Evolutionary conservation across 441 rosid genomes (phyloP), one percentile per base, ranked within the genome.

Genomic region (Manihot esculenta): DNA sequence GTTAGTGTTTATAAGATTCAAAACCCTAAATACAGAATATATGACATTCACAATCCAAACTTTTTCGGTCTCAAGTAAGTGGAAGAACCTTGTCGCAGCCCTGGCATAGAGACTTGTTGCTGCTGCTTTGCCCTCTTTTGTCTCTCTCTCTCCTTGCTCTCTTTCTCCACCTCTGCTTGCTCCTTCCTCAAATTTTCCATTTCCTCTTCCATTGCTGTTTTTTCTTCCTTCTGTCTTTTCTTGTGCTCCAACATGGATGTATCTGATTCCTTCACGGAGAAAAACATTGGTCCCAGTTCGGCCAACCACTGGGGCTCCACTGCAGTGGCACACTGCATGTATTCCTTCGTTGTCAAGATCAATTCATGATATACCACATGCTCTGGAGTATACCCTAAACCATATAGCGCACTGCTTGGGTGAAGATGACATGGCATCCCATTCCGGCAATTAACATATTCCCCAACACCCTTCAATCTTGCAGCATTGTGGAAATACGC

Each of bases 391-490:
- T 88, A 86, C 20, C 98, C 98, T 72, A 91, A 78, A 44, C 97
- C 98, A 35, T 83, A 93, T 17, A 95, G 86, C 2, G 99, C 98
- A 66, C 99, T 95, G 81, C 93, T 93, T 3, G 98, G 98, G 64
- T 91, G 99, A 72, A 95, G 79, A 80, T 95, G 97, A 78, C 99
- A 93, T 0, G 99, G 97, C 96, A 88, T 95, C 48, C 98, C 99
- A 0, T 74, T 85, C 80, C 98, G 79, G 69, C 88, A 82, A 77
- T 91, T 93, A 5, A 91, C 93, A 66, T 95, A 95, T 80, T 95
- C 98, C 0, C 97, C 98, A 0, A 95, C 92, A 23, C 99, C 97
- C 80, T 95, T 95, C 44, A 89, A 74, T 75, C 88, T 85, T 0
- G 97, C 97, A 0, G 99, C 82, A 79, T 94, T 94, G 68, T 94